These are phyloP conservation scores for Ascochyta fabae DNA, from an alignment of 2,329 filamentous ascomycete species.

Conservation along the genomic window DNA sequence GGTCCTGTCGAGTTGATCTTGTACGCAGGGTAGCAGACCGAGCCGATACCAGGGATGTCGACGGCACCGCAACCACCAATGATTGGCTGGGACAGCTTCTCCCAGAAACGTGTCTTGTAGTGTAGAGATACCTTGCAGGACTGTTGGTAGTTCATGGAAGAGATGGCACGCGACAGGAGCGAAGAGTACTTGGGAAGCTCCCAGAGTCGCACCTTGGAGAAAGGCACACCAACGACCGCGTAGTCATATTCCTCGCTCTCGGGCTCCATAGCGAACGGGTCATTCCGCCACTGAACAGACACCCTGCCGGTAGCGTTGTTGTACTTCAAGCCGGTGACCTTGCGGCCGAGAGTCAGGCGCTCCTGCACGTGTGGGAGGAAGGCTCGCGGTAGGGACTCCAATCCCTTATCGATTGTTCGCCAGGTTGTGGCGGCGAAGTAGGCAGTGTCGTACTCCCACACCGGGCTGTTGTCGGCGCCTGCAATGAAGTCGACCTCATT, in stretches of 20 bases:
- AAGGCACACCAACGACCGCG: conserved; percentile 69
- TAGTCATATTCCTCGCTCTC: conserved; percentile 67
- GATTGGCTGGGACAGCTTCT: conserved; percentile 62
- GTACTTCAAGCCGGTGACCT: conserved; percentile 64
- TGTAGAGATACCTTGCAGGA: conserved; percentile 68
- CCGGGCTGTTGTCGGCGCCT: conserved; percentile 54
- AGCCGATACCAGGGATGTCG: conserved; percentile 67
- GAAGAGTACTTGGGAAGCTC: conserved; percentile 61
- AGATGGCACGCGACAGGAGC: conserved; percentile 58
- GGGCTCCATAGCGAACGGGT: conserved; percentile 51
- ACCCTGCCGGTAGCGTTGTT: conserved; percentile 60
- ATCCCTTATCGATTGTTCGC: conserved; percentile 69
- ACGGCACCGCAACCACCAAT: conserved; percentile 67
- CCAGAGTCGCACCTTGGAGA: conserved; percentile 69
- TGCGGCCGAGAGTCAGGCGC: conserved; percentile 62
- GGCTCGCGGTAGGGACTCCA: conserved; percentile 65
- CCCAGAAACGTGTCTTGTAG: conserved; percentile 70
- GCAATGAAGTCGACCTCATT: conserved; percentile 58
- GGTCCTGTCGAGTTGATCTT: conserved; percentile 68
- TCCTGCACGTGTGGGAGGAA: conserved; percentile 68
- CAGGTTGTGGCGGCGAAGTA: conserved; percentile 67
- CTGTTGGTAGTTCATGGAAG: conserved; percentile 57
- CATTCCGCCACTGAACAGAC: conserved; percentile 63
- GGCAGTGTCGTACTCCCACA: conserved; percentile 56
- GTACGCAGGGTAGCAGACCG: conserved; percentile 72